A percentile compares a stretch with the other conserved stretches of the same genome.
Conservation (phyloP, 2,329 filamentous ascomycete species). For the Ophiognomonia clavigignenti-juglandacearum region DNA sequence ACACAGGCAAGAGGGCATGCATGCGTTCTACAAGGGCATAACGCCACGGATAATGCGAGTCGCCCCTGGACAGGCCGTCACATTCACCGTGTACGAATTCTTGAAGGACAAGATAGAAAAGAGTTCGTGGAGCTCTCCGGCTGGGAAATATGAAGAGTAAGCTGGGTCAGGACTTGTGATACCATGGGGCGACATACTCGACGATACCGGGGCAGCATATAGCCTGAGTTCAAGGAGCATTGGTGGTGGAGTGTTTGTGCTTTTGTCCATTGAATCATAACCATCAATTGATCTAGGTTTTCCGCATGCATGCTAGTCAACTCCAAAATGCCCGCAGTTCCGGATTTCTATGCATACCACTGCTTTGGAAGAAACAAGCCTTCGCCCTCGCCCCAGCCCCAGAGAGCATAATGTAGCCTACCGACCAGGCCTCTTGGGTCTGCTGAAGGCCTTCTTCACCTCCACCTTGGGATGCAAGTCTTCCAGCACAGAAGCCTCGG, state of each 20-base stretch:
- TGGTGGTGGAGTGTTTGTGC: not conserved
- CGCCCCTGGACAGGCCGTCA: slow-evolving; percentile 84
- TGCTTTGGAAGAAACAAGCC: not conserved
- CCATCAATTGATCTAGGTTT: not conserved
- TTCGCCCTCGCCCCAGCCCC: too few species aligned
- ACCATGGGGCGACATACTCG: not conserved
- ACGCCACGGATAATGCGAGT: slow-evolving; percentile 97
- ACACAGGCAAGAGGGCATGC: slow-evolving; percentile 77
- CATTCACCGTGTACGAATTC: slow-evolving; percentile 73
- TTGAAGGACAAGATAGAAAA: slow-evolving; percentile 68
- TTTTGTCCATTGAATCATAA: not conserved
- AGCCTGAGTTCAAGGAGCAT: not conserved
- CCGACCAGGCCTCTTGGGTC: slow-evolving; percentile 75
- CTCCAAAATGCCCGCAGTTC: not conserved
- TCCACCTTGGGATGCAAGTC: slow-evolving; percentile 66
- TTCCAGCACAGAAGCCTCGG: slow-evolving; percentile 56
- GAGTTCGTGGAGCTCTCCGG: slow-evolving; percentile 55
- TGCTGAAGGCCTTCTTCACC: slow-evolving; percentile 64
- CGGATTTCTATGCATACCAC: not conserved
- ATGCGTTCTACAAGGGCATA: slow-evolving; percentile 98
- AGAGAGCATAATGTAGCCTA: slow-evolving; percentile 20
- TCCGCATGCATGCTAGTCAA: not conserved
- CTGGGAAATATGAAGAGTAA: slow-evolving; percentile 65
- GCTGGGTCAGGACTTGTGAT: not conserved
- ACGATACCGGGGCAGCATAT: slow-evolving; percentile 4